phyloP scores from a whole-genome alignment of 306 rosid species.

The Carpinus fangiana region DNA sequence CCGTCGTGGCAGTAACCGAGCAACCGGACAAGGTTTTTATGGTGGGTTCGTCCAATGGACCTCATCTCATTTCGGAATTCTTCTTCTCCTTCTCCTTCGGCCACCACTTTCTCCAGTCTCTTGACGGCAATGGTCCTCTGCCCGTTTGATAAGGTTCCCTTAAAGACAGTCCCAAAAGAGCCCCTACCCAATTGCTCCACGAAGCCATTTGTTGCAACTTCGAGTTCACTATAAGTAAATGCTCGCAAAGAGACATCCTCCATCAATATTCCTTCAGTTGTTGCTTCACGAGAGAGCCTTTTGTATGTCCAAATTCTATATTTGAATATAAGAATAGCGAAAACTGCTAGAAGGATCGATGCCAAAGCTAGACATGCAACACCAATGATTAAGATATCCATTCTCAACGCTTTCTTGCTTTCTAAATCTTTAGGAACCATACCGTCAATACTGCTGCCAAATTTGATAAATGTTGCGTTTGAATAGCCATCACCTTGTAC shows the following conservation, averaged over 20 bases:
- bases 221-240: neutral
- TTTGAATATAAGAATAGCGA: neutral
- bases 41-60: neutral
- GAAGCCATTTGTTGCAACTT: neutral
- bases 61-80: neutral
- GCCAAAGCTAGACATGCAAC: neutral
- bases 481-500: neutral
- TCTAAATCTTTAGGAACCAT: neutral
- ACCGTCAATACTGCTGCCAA: neutral
- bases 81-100: neutral
- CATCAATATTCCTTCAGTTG: neutral
- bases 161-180: neutral
- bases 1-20: neutral
- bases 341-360: neutral
- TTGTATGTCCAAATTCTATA: neutral
- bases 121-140: neutral
- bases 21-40: neutral
- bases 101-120: neutral
- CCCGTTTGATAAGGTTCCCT: neutral
- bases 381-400: neutral
- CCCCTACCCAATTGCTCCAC: neutral
- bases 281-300: neutral
- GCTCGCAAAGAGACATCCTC: slow-evolving; percentile 3
- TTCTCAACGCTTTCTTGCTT: neutral
- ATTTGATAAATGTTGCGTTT: neutral